phyloP scores from a whole-genome alignment of 306 rosid genomes.

The Luffa acutangula region DNA sequence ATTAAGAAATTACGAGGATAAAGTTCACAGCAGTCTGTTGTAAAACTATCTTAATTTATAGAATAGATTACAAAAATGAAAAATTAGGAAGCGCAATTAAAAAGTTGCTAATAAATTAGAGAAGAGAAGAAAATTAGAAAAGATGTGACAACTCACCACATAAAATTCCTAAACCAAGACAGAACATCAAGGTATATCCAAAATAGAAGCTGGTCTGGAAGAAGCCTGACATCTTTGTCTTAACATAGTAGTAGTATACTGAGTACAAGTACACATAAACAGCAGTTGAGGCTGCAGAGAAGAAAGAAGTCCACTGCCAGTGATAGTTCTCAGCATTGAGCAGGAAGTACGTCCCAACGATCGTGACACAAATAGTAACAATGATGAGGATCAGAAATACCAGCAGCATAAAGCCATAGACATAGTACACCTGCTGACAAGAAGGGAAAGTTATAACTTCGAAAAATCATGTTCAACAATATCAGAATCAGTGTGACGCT shows the following conservation, averaged over 20 bases:
- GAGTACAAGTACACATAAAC: slow-evolving; percentile 87
- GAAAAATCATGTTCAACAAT: slow-evolving; percentile 6
- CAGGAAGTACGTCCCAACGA: slow-evolving; percentile 94
- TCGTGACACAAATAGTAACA: slow-evolving; percentile 91
- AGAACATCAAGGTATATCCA: slow-evolving; percentile 96
- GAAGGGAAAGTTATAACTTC: slow-evolving; percentile 10
- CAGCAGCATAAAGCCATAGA: slow-evolving; percentile 92
- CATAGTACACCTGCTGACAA: slow-evolving; percentile 87
- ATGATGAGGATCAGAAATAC: slow-evolving; percentile 81
- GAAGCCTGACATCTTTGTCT: slow-evolving; percentile 99
- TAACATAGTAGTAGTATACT: slow-evolving; percentile 79
- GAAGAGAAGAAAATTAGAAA: background rate
- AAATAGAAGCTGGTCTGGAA: slow-evolving; percentile 98
- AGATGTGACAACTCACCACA: slow-evolving; percentile 54
- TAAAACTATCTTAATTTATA: background rate
- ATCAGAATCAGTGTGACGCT: background rate
- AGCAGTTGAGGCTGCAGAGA: slow-evolving; percentile 96
- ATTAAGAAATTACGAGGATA: background rate
- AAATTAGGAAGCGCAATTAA: background rate
- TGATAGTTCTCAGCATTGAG: slow-evolving; percentile 97
- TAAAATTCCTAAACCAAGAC: slow-evolving; percentile 95
- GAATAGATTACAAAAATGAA: background rate
- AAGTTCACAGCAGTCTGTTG: background rate
- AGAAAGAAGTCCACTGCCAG: slow-evolving; percentile 99
- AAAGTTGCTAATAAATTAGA: background rate